These are phyloP conservation scores for Kuraishia borneana DNA, from an alignment of 805 yeast species.

Conservation along the genomic window DNA sequence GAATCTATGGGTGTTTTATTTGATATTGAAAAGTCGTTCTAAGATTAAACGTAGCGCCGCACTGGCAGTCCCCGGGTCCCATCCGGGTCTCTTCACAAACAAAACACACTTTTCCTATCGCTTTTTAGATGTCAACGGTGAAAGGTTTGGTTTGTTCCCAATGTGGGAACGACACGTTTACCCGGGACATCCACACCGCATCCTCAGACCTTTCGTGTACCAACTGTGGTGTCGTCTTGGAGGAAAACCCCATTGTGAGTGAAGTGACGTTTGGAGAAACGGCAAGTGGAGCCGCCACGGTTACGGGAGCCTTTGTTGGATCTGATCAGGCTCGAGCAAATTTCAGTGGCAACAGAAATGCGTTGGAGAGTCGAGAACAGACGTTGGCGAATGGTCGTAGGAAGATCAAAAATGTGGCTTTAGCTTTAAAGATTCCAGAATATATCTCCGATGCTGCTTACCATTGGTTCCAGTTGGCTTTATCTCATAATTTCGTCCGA, in stretches of 20 bases:
- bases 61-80: not conserved
- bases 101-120: not conserved
- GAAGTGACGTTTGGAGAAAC: conserved; percentile 94
- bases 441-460: conserved; percentile 77
- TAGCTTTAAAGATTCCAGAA: conserved; percentile 70
- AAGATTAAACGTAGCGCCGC: not conserved
- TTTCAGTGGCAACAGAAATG: conserved; percentile 53
- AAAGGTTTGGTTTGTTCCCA: conserved; percentile 20
- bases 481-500: conserved; percentile 83
- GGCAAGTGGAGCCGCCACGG: conserved; percentile 88
- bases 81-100: not conserved
- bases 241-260: conserved; percentile 89
- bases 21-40: conserved; percentile 6
- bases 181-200: conserved; percentile 41
- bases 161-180: conserved; percentile 44
- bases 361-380: conserved; percentile 81
- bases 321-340: conserved; percentile 75
- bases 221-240: conserved; percentile 77
- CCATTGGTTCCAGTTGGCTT: conserved; percentile 82
- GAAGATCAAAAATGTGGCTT: conserved; percentile 71
- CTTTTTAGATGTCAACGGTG: not conserved
- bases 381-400: conserved; percentile 78
- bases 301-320: conserved; percentile 88
- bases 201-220: conserved; percentile 75
- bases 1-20: conserved; percentile 4